These are phyloP conservation scores for Cenchrus americanus DNA, from an alignment of 176 grass and related monocot genomes.

Conservation along the genomic window DNA sequence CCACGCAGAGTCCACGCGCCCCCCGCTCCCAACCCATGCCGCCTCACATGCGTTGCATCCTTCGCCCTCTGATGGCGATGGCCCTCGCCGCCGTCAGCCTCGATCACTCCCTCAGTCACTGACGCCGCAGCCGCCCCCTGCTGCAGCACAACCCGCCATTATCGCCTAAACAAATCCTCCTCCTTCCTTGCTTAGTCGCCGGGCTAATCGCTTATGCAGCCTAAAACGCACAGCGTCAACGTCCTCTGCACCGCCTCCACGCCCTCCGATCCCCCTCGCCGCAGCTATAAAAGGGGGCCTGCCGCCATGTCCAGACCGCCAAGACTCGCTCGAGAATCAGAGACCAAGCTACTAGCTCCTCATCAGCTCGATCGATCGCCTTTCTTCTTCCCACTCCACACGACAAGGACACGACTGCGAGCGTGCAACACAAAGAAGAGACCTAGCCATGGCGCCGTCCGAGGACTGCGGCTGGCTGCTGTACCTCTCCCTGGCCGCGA, in stretches of 20 bases:
- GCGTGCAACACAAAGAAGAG: neutral
- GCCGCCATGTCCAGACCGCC: neutral
- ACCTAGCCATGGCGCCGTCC: conserved; percentile 43
- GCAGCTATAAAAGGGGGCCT: conserved; percentile 47
- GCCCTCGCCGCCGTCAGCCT: neutral
- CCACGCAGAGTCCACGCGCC: conserved; percentile 32
- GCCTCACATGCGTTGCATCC: neutral
- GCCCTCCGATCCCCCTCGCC: neutral
- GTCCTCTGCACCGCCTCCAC: neutral
- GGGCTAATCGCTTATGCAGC: neutral
- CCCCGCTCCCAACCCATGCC: neutral
- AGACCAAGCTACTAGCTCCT: conserved; percentile 1
- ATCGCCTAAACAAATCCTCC: neutral
- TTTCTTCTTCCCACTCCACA: conserved; percentile 22
- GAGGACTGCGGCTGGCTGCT: conserved; percentile 58
- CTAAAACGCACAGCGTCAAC: neutral
- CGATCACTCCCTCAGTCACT: too few species aligned
- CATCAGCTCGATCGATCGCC: too few species aligned
- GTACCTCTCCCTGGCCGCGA: conserved; percentile 63
- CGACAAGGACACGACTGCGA: neutral
- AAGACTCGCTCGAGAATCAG: neutral
- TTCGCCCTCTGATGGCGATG: neutral
- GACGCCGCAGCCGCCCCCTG: too few species aligned
- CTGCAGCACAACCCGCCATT: neutral
- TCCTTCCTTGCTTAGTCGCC: neutral